Evolutionary conservation across 192 early-diverging fungal genomes (phyloP), one percentile per base, ranked within the genome.

Genomic region (Rhizoclosmatium globosum): DNA sequence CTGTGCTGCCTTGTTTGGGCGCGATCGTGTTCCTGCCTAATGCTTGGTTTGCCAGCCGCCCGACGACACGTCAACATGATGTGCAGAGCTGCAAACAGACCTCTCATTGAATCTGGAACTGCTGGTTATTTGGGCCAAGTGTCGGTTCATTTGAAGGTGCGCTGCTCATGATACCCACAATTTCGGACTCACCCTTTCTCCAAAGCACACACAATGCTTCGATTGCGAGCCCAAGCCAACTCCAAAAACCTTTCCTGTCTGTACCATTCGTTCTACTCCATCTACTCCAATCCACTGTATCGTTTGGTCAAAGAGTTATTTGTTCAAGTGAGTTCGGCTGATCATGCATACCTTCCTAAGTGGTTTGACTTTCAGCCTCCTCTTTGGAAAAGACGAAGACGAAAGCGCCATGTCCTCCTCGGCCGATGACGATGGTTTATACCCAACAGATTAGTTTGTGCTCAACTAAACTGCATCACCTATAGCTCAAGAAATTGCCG

Each of bases 291-390:
- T 99, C 58, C 98, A 99, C 80, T 98, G 97, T 76, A 95, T 99
- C 76, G 97, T 99, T 41, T 99, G 98, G 98, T 94, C 97, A 76
- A 99, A 99, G 83, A 94, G 91, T 76, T 99, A 96, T 83, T 86
- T 99, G 45, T 99, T 98, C 82, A 91, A 85, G 77, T 92, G 88
- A 39, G 72, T 21, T 53, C 2, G 50, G 9, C 48, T 31, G 41
- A 42, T 83, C 66, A 61, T 71, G 47, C 17, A 2, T 64, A 17
- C 62, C 17, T 41, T 41, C 13, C 17, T 38, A 2, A 42, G 17
- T 42, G 38, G 21, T 15, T 68, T 45, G 17, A 77, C 43, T 82
- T 75, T 38, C 76, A 92, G 87, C 68, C 85, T 90, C 77, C 86
- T 95, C 15, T 96, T 98, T 87, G 97, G 96, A 53, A 87, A 88